A percentile compares a stretch with the other conserved stretches of the same genome.
phyloP scores from a whole-genome alignment of 2,329 filamentous ascomycete species.

The Calonectria crousiana region DNA sequence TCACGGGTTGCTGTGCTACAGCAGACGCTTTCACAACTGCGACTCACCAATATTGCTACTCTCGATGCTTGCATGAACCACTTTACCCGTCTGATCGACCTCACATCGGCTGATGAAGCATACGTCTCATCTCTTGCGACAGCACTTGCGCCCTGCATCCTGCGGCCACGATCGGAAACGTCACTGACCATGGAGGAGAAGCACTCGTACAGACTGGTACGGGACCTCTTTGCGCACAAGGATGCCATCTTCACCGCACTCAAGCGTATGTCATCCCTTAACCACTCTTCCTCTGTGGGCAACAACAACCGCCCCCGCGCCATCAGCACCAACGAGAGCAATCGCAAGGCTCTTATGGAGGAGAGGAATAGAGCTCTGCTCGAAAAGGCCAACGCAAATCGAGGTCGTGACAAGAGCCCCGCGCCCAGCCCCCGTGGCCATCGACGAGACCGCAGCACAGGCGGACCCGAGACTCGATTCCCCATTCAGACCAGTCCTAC shows the following conservation, averaged over 20 bases:
- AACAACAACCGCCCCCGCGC: slow-evolving; percentile 77
- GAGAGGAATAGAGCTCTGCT: slow-evolving; percentile 88
- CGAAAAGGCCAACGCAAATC: slow-evolving; percentile 71
- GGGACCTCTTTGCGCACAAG: slow-evolving; percentile 94
- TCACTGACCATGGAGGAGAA: slow-evolving; percentile 96
- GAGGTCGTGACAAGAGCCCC: slow-evolving; percentile 82
- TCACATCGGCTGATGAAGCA: slow-evolving; percentile 93
- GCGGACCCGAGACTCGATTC: slow-evolving; percentile 82
- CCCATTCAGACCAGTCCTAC: slow-evolving; percentile 80
- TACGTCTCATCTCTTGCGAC: slow-evolving; percentile 83
- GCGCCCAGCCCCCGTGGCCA: slow-evolving; percentile 73
- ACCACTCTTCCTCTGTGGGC: slow-evolving; percentile 69
- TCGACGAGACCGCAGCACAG: slow-evolving; percentile 83
- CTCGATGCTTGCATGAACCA: slow-evolving; percentile 98
- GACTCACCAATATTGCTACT: slow-evolving; percentile 98
- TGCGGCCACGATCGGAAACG: slow-evolving; percentile 88
- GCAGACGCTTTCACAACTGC: slow-evolving; percentile 93
- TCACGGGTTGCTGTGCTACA: slow-evolving; percentile 91
- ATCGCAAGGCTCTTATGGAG: slow-evolving; percentile 93
- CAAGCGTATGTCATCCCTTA: slow-evolving; percentile 85
- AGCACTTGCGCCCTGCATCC: slow-evolving; percentile 83
- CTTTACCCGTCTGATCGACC: slow-evolving; percentile 94
- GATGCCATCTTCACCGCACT: slow-evolving; percentile 95
- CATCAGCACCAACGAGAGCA: slow-evolving; percentile 95
- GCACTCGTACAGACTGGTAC: slow-evolving; percentile 89